Evolutionary conservation across 2,329 filamentous ascomycete species (phyloP).

Genomic region (Colletotrichum aenigma): DNA sequence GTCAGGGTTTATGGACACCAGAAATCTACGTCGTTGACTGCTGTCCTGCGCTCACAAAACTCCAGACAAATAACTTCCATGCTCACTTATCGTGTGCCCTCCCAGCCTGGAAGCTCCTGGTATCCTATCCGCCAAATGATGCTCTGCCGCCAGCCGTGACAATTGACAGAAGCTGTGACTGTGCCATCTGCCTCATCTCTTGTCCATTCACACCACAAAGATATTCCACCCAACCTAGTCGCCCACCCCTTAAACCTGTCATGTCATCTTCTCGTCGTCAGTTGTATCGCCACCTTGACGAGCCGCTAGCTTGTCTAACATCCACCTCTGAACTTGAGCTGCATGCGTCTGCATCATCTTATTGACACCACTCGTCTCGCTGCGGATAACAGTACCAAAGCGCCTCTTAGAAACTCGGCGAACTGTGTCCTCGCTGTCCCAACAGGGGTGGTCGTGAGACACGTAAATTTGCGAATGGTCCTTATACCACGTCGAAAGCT

Average conservation of each 20-base stretch:
- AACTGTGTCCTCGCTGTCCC: slow-evolving; percentile 66
- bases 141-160: not conserved
- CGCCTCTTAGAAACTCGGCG: slow-evolving; percentile 64
- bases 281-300: slow-evolving; percentile 47
- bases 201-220: not conserved
- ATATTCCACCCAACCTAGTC: not conserved
- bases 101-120: not conserved
- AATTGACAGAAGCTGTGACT: not conserved
- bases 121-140: not conserved
- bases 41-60: not conserved
- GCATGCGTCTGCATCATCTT: slow-evolving; percentile 63
- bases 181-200: not conserved
- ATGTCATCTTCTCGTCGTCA: slow-evolving; percentile 49
- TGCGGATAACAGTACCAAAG: slow-evolving; percentile 63
- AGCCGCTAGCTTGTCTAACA: slow-evolving; percentile 42
- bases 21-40: not conserved
- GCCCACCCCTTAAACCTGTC: not conserved
- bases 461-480: slow-evolving; percentile 82
- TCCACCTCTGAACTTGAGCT: slow-evolving; percentile 56
- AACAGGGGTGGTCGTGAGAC: slow-evolving; percentile 75
- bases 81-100: not conserved
- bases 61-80: not conserved
- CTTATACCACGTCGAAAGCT: slow-evolving; percentile 82
- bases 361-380: slow-evolving; percentile 51
- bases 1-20: not conserved